A percentile compares a stretch with the other conserved stretches of the same genome.
Evolutionary conservation across 1,284 basidiomycete species (phyloP).

Genomic region (Abortiporus biennis): DNA sequence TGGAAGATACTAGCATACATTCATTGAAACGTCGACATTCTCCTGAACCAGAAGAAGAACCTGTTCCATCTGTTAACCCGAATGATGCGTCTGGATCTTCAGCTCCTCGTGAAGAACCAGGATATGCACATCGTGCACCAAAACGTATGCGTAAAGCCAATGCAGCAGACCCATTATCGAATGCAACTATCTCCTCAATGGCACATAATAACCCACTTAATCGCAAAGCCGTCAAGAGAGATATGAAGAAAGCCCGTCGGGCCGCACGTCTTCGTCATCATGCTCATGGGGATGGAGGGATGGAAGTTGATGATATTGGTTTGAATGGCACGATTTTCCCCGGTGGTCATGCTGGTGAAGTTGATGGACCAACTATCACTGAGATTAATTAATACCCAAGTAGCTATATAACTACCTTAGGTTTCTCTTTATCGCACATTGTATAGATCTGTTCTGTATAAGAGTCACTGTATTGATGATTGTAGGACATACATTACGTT

Average conservation of each 20-base stretch:
- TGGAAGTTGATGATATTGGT: slow-evolving; percentile 31
- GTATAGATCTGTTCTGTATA: no score
- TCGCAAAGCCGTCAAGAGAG: slow-evolving; percentile 50
- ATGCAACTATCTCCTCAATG: slow-evolving; percentile 32
- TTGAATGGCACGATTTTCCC: slow-evolving; percentile 21
- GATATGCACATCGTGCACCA: slow-evolving; percentile 39
- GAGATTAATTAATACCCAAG: no score
- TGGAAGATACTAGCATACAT: slow-evolving; percentile 6
- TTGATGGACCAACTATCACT: no score
- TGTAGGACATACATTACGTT: no score
- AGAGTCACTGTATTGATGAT: no score
- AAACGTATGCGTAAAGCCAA: slow-evolving; percentile 53
- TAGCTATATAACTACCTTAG: no score
- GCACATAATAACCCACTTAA: slow-evolving; percentile 50
- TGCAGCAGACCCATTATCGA: slow-evolving; percentile 39
- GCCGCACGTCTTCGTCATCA: slow-evolving; percentile 27
- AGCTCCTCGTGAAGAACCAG: no score
- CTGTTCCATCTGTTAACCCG: slow-evolving; percentile 6
- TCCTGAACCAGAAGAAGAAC: no score
- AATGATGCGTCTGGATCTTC: not conserved
- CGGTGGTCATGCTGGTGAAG: no score
- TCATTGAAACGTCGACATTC: slow-evolving; percentile 10
- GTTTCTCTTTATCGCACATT: no score
- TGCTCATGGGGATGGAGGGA: slow-evolving; percentile 18
- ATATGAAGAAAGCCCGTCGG: slow-evolving; percentile 52